Evolutionary conservation across 805 yeast genomes (phyloP), one percentile per base, ranked within the genome.

Genomic region (Cyberlindnera americana): DNA sequence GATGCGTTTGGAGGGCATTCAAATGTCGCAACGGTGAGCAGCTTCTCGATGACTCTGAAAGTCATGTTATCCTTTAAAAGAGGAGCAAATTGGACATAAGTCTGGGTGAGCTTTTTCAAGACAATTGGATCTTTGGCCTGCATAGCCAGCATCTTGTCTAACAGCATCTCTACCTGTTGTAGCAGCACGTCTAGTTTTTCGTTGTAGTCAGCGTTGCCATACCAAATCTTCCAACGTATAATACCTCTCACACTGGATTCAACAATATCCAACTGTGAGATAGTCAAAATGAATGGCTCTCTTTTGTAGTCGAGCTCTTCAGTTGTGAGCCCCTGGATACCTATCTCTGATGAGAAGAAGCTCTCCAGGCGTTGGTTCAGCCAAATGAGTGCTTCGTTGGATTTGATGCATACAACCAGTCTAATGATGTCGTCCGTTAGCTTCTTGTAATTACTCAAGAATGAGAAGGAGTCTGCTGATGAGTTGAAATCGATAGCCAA

Each of bases 211-310:
- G 69, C 72, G 6, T 78, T 77, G 25, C 63, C 72, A 53, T 87
- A 89, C 96, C 97, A 91, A 14, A 88, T 79, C 53, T 87, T 78
- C 99, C 99, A 95, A 56, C 99, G 76, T 11, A 93, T 81, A 18
- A 95, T 82, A 26, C 98, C 99, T 44, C 95, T 75, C 24, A 93
- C 77, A 50, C 95, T 83, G 25, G 95, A 83, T 61, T 91, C 98
- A 19, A 89, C 86, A 19, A 89, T 78, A 56, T 80, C 81, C 45
- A 93, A 79, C 57, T 89, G 96, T 0, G 95, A 77, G 38, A 81
- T 73, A 0, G 95, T 93, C 44, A 78, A 73, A 30, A 83, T 72
- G 56, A 77, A 85, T 5, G 95, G 83, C 43, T 83, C 83, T 1
- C 75, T 75, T 42, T 71, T 72, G 43, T 74, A 73, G 33, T 72